Evolutionary conservation across 306 rosid genomes (phyloP).

Genomic region (Quercus alba): DNA sequence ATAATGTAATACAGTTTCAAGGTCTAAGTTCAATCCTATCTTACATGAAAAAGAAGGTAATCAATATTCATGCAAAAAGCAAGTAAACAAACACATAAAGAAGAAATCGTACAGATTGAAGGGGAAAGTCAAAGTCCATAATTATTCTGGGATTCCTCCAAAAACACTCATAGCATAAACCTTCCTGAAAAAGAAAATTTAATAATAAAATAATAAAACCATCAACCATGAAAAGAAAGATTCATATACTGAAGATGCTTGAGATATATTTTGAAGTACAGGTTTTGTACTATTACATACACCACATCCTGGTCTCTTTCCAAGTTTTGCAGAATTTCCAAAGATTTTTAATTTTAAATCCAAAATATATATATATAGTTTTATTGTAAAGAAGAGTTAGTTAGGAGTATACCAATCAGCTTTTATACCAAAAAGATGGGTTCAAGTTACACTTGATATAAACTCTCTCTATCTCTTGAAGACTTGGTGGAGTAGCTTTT

Average conservation of each 20-base stretch:
- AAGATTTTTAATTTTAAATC: neutral
- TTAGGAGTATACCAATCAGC: too few species aligned
- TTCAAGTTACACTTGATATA: too few species aligned
- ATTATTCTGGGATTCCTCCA: too few species aligned
- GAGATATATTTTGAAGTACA: neutral
- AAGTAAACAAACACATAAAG: neutral
- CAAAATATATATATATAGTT: neutral
- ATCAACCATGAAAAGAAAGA: neutral
- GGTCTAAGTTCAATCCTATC: neutral
- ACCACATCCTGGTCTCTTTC: neutral
- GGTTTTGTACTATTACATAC: neutral
- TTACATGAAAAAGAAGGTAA: neutral
- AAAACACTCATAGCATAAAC: too few species aligned
- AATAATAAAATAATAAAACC: neutral
- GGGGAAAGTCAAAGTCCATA: too few species aligned
- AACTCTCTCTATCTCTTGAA: too few species aligned
- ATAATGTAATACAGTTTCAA: neutral
- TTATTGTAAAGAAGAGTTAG: too few species aligned
- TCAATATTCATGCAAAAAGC: neutral
- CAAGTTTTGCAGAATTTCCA: neutral
- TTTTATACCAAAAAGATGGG: too few species aligned
- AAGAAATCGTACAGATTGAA: conserved; percentile 24
- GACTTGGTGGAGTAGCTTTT: too few species aligned
- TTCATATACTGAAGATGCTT: neutral
- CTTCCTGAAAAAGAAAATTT: neutral